Evolutionary conservation across 164 flowering plant genomes (phyloP), one percentile per base, ranked within the genome.

Genomic region (Liriodendron chinense): DNA sequence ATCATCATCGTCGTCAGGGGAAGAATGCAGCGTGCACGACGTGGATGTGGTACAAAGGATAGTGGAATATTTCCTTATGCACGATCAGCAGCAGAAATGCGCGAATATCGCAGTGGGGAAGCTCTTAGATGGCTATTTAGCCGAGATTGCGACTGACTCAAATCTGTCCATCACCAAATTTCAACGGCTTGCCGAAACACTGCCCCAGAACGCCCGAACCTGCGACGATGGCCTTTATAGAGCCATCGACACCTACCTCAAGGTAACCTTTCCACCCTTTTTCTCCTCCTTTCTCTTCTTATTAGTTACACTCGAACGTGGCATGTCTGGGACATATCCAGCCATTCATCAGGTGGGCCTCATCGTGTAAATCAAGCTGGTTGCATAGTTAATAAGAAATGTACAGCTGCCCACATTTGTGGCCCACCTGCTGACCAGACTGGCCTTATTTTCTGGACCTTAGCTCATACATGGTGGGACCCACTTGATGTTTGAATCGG

Each of bases 211-310:
- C 72, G 86, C 93, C 49, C 78, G 96, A 71, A 76, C 81, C 65
- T 90, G 94, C 79, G 79, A 94, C 77, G 98, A 94, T 71, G 98
- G 96, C 53, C 89, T 92, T 20, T 94, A 94, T 68, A 84, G 97
- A 83, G 97, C 98, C 77, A 89, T 93, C 26, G 98, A 94, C 70
- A 87, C 86, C 69, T 94, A 90, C 63, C 89, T 93, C 71, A 93
- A 94, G 98, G 98, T 92, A 10, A 13, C 20, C 5, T 24, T n/a
- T n/a, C n/a, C n/a, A n/a, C n/a, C 26, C 69, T 24, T 67, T 28
- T 64, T 64, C 34, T 64, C 24, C 12, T 26, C n/a, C n/a, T 13
- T 9, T 64, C 0, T 64, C 13, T 21, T 21, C 10, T 1, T 64
- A 26, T 21, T 56, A 0, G 20, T 13, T 13, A 56, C 43, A 34